These are phyloP conservation scores for Vigna reflexopilosa DNA, from an alignment of 306 rosid genomes.

Conservation along the genomic window DNA sequence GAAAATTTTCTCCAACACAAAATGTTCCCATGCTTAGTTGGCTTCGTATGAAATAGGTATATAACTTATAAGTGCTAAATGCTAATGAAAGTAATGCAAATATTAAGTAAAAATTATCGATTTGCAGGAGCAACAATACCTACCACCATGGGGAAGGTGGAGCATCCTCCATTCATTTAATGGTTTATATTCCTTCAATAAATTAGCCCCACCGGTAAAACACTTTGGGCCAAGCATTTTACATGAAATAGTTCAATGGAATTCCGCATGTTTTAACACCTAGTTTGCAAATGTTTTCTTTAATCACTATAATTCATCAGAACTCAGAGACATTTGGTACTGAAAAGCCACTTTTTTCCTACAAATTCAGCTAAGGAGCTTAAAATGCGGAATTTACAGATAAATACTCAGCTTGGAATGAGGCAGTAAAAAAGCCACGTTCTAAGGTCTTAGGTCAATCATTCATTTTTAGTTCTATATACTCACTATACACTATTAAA, in stretches of 20 bases:
- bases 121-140: background rate
- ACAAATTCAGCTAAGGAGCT: conserved; percentile 19
- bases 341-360: conserved; percentile 3
- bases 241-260: conserved; percentile 3
- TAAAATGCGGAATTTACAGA: conserved; percentile 2
- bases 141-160: no score
- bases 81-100: conserved; percentile 11
- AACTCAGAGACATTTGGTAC: background rate
- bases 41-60: background rate
- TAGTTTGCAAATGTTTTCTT: background rate
- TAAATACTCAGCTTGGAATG: conserved; percentile 22
- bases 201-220: background rate
- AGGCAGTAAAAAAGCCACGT: conserved; percentile 7
- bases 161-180: conserved; percentile 4
- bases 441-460: conserved; percentile 26
- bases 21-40: background rate
- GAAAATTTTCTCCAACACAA: background rate
- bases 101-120: background rate
- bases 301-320: background rate
- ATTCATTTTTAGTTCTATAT: conserved; percentile 12
- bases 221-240: conserved; percentile 15
- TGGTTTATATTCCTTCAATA: background rate
- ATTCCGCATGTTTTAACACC: background rate
- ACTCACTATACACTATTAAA: background rate
- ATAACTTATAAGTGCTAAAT: background rate